These are phyloP conservation scores for Fusarium cicatricum DNA, from an alignment of 2,329 filamentous ascomycete genomes.

Conservation along the genomic window DNA sequence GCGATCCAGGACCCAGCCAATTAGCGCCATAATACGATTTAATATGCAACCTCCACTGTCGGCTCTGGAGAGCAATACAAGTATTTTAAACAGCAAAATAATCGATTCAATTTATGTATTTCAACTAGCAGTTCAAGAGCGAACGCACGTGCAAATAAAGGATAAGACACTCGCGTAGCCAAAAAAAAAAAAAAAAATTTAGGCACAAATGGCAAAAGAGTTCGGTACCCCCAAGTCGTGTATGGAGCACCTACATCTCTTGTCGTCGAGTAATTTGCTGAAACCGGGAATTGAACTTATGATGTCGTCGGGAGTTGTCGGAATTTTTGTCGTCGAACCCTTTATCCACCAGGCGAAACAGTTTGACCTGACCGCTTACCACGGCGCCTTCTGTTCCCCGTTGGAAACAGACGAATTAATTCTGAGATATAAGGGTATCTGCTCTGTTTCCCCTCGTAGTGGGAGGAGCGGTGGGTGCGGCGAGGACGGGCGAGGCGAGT, in stretches of 20 bases:
- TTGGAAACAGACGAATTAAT: background rate
- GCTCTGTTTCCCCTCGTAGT: background rate
- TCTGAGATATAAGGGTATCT: conserved; percentile 20
- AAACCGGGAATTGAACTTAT: background rate
- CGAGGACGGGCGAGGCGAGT: conserved; percentile 5
- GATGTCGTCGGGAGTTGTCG: conserved; percentile 3
- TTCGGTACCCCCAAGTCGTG: conserved; percentile 35
- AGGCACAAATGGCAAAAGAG: conserved; percentile 37
- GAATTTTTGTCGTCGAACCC: conserved; percentile 15
- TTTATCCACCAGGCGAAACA: conserved; percentile 29
- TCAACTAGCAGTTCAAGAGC: background rate
- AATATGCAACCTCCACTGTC: conserved; percentile 10
- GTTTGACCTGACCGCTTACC: conserved; percentile 43
- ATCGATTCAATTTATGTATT: background rate
- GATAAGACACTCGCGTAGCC: background rate
- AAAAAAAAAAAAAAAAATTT: background rate
- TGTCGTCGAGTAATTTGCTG: background rate
- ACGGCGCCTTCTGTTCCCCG: conserved; percentile 38
- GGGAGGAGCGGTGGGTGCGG: background rate
- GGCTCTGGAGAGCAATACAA: background rate
- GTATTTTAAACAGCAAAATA: background rate
- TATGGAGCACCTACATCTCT: conserved; percentile 40
- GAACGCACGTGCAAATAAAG: background rate
- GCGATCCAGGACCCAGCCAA: conserved; percentile 22
- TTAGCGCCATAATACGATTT: background rate